Percentiles rank a stretch among this genome's conserved stretches.
Conservation (phyloP, 306 rosid genomes). For the Glycine soja region DNA sequence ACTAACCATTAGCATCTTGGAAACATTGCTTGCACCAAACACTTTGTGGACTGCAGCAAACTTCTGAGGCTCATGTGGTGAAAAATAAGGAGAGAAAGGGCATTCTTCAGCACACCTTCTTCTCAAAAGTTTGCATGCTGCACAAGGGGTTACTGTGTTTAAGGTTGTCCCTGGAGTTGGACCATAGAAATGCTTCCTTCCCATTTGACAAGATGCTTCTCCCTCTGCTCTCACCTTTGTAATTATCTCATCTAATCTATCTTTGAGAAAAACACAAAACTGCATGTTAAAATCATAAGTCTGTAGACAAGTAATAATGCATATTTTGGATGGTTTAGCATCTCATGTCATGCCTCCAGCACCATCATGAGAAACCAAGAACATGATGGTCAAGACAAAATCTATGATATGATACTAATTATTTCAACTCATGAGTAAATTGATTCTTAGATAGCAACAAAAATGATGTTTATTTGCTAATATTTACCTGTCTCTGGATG, state of each 20-base stretch:
- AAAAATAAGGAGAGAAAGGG: constrained; percentile 91
- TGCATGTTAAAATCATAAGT: constrained; percentile 1
- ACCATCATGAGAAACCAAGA: neutral
- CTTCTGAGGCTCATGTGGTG: constrained; percentile 91
- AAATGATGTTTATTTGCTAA: neutral
- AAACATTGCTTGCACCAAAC: constrained; percentile 97
- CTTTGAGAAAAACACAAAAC: constrained; percentile 53
- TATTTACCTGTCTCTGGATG: constrained; percentile 70
- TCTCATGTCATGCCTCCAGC: constrained; percentile 1
- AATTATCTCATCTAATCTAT: constrained; percentile 65
- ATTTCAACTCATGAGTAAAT: neutral
- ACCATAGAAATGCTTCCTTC: constrained; percentile 61
- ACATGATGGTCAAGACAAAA: neutral
- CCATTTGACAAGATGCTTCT: constrained; percentile 54
- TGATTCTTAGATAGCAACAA: constrained; percentile 1
- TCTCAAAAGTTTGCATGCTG: constrained; percentile 95
- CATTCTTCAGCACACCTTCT: constrained; percentile 95
- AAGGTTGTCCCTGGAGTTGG: constrained; percentile 63
- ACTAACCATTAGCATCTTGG: constrained; percentile 84
- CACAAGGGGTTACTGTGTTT: constrained; percentile 89
- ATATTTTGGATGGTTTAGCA: constrained; percentile 7
- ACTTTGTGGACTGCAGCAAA: constrained; percentile 92
- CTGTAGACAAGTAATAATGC: constrained; percentile 1
- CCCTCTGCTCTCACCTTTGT: constrained; percentile 51
- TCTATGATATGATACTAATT: neutral